These are phyloP conservation scores for Cyclospora cayetanensis DNA, from an alignment of 169 alveolate species.

Conservation along the genomic window DNA sequence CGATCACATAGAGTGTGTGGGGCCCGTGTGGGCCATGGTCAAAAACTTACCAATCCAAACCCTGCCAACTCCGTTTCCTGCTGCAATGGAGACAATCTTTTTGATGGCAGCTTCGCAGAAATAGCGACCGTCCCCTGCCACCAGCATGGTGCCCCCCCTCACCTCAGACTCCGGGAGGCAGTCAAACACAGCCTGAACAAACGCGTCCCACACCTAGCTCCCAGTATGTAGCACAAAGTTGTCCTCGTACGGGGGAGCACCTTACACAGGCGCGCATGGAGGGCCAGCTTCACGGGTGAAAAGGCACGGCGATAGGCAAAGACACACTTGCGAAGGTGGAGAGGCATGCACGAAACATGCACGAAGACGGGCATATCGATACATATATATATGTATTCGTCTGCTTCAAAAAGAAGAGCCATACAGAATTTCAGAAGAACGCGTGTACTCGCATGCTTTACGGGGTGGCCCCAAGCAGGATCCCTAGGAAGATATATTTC, in stretches of 20 bases:
- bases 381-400: background rate
- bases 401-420: background rate
- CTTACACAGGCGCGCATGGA: background rate
- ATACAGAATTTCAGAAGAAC: background rate
- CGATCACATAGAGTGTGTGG: too few relatives aligned
- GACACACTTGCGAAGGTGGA: too few relatives aligned
- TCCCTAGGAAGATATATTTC: too few relatives aligned
- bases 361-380: background rate
- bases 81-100: constrained; percentile 69
- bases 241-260: background rate
- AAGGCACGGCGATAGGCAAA: too few relatives aligned
- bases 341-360: background rate
- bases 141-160: constrained; percentile 67
- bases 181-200: constrained; percentile 47
- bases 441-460: background rate
- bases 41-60: constrained; percentile 72
- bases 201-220: too few relatives aligned
- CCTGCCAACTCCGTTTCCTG: constrained; percentile 75
- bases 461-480: too few relatives aligned
- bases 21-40: too few relatives aligned
- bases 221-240: too few relatives aligned
- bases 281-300: background rate
- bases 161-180: constrained; percentile 52
- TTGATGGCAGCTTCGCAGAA: constrained; percentile 71
- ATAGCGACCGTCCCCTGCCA: constrained; percentile 77